Conservation (phyloP, 352 stramenopile genomes). For the Phytophthora capsici region DNA sequence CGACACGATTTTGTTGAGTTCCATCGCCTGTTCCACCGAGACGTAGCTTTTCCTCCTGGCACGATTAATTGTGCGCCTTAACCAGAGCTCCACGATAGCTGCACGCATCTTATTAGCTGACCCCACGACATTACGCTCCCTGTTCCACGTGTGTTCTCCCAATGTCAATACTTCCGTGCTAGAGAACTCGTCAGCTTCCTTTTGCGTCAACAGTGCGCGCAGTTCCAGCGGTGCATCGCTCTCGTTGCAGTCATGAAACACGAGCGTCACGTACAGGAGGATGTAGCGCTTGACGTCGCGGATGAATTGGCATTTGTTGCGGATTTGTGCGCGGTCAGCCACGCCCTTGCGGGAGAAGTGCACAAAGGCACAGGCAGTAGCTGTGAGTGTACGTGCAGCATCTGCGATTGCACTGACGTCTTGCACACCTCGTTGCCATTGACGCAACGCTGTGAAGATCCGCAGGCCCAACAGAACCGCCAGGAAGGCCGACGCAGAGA, state of each 20-base stretch:
- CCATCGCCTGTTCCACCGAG: constrained; percentile 48
- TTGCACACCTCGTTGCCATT: constrained; percentile 55
- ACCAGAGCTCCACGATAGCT: constrained; percentile 64
- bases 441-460: constrained; percentile 45
- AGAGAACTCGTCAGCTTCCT: constrained; percentile 48
- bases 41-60: constrained; percentile 50
- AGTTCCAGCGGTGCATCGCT: constrained; percentile 49
- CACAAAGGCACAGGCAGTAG: constrained; percentile 52
- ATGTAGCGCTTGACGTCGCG: constrained; percentile 66
- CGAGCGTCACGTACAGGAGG: constrained; percentile 58
- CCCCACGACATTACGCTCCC: constrained; percentile 48
- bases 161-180: constrained; percentile 47
- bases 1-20: constrained; percentile 58
- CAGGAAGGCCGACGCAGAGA: constrained; percentile 43
- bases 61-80: constrained; percentile 51
- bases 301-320: constrained; percentile 61
- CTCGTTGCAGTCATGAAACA: constrained; percentile 65
- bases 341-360: constrained; percentile 49
- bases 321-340: constrained; percentile 40
- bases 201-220: constrained; percentile 47
- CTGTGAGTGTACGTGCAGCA: constrained; percentile 45
- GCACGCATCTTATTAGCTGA: constrained; percentile 60
- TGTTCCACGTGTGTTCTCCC: constrained; percentile 53
- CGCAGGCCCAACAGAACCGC: constrained; percentile 51
- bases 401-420: constrained; percentile 50